A percentile compares a stretch with the other conserved stretches of the same genome.
These are phyloP conservation scores for Apiotrichum brassicae DNA, from an alignment of 1,284 basidiomycete species.

Conservation along the genomic window DNA sequence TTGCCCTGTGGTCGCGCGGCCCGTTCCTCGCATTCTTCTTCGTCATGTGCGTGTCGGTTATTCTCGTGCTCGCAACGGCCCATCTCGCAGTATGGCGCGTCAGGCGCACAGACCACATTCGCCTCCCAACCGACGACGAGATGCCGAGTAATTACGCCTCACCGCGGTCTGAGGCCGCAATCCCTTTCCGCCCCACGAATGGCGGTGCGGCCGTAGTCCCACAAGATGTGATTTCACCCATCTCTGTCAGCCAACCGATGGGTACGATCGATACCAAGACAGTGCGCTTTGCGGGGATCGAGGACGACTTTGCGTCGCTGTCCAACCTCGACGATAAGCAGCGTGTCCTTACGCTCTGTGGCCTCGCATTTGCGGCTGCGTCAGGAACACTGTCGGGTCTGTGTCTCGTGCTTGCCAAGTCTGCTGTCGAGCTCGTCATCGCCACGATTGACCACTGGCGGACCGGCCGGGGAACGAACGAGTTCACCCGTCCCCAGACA, in stretches of 20 bases:
- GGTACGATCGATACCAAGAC: conserved; percentile 3
- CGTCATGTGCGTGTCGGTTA: conserved; percentile 59
- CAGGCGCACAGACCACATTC: background rate
- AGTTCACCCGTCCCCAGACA: conserved; percentile 58
- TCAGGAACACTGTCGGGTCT: conserved; percentile 90
- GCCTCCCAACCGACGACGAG: conserved; percentile 1
- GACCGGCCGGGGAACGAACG: conserved; percentile 60
- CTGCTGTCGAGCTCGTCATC: conserved; percentile 81
- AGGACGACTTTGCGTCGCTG: conserved; percentile 4
- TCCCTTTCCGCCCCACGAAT: conserved; percentile 30
- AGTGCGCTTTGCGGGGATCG: conserved; percentile 7
- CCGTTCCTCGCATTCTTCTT: conserved; percentile 78
- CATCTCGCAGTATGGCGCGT: conserved; percentile 3
- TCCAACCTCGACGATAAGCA: conserved; percentile 1
- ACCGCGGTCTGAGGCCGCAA: conserved; percentile 26
- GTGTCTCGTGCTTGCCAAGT: conserved; percentile 90
- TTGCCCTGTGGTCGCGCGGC: conserved; percentile 68
- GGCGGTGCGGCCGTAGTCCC: background rate
- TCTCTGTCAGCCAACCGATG: background rate
- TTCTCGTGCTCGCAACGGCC: conserved; percentile 54
- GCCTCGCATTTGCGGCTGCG: conserved; percentile 80
- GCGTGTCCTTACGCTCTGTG: conserved; percentile 63
- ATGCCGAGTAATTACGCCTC: conserved; percentile 35
- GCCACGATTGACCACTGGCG: conserved; percentile 57
- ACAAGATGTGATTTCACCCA: background rate